Evolutionary conservation across 495 filamentous ascomycete species (phyloP).

Genomic region (Penicillium steckii): DNA sequence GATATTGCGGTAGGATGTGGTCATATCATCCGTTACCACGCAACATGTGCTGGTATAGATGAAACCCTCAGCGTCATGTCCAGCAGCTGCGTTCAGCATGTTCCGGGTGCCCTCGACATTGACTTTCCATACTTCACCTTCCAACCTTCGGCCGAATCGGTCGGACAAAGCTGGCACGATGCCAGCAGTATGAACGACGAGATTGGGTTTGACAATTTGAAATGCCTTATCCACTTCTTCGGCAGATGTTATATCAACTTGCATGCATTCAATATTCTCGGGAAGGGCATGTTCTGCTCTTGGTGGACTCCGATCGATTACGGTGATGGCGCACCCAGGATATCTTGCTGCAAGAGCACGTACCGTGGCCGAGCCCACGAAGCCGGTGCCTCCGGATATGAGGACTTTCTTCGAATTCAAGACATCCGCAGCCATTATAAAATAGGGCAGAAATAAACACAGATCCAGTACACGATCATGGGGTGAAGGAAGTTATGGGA

Average conservation of each 20-base stretch:
- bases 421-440: conserved; percentile 5
- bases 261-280: conserved; percentile 27
- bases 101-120: conserved; percentile 62
- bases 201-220: conserved; percentile 31
- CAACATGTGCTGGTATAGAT: conserved; percentile 59
- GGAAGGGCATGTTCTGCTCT: conserved; percentile 29
- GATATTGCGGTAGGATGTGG: conserved; percentile 50
- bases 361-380: conserved; percentile 46
- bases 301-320: conserved; percentile 43
- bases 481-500: background rate
- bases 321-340: conserved; percentile 40
- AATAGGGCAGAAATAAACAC: background rate
- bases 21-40: conserved; percentile 54
- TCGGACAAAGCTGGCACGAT: conserved; percentile 41
- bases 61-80: conserved; percentile 51
- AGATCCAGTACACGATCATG: background rate
- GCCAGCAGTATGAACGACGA: conserved; percentile 49
- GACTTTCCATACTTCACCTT: conserved; percentile 39
- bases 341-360: conserved; percentile 42
- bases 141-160: conserved; percentile 38
- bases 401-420: conserved; percentile 37
- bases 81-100: conserved; percentile 51
- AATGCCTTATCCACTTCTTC: conserved; percentile 30
- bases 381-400: conserved; percentile 55
- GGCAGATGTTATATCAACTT: conserved; percentile 38